A percentile compares a stretch with the other conserved stretches of the same genome.
phyloP scores from a whole-genome alignment of 2,329 filamentous ascomycete genomes.

The Samsoniella hepiali region DNA sequence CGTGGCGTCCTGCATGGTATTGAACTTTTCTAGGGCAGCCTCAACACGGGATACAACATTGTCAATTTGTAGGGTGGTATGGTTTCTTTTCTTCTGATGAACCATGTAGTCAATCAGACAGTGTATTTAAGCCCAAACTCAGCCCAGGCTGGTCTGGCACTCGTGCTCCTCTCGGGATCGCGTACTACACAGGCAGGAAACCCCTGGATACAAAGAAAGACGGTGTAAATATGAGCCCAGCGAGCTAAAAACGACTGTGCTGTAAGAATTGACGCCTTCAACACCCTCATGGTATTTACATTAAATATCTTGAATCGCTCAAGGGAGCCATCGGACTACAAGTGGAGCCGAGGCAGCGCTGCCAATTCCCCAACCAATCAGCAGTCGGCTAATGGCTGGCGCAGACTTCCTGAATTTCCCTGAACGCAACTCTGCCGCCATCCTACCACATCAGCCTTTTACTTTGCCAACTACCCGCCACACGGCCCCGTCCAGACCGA shows the following conservation, averaged over 20 bases:
- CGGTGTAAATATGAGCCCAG: too few species aligned
- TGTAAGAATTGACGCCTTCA: neutral
- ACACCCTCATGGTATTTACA: neutral
- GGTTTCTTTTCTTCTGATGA: too few species aligned
- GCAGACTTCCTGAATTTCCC: conserved; percentile 21
- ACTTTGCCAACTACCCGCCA: conserved; percentile 16
- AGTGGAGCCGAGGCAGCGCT: conserved; percentile 7
- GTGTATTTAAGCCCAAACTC: too few species aligned
- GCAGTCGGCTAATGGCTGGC: conserved; percentile 7
- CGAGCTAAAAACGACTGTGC: neutral
- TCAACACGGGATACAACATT: too few species aligned
- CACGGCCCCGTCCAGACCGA: conserved; percentile 10
- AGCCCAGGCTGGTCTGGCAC: too few species aligned
- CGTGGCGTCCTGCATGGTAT: neutral
- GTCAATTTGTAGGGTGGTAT: too few species aligned
- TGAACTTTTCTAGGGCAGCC: too few species aligned
- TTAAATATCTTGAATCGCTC: neutral
- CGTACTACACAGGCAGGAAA: too few species aligned
- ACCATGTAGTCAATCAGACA: neutral
- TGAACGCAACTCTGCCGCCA: conserved; percentile 1
- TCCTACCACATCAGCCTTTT: conserved; percentile 14
- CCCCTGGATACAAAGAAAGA: too few species aligned
- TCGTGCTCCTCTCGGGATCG: too few species aligned
- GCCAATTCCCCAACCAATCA: conserved; percentile 14
- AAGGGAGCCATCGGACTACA: conserved; percentile 15